phyloP scores from a whole-genome alignment of 139 green algal genomes.

The Chlamydomonas sp. region DNA sequence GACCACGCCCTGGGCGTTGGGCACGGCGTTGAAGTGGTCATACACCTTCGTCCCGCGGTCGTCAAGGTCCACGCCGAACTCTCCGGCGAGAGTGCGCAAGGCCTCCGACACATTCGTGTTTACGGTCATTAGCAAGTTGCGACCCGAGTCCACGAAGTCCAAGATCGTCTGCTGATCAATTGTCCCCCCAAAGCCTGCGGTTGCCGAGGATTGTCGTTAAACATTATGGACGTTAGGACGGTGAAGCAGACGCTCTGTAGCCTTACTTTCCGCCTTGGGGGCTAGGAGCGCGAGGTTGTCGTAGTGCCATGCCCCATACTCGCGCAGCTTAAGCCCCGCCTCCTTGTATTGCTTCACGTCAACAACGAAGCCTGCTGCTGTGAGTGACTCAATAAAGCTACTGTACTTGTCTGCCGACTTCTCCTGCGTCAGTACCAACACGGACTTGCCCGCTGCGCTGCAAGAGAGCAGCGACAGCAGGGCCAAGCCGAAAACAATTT shows the following conservation, averaged over 20 bases:
- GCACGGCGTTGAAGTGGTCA: constrained; percentile 58
- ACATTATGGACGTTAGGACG: background rate
- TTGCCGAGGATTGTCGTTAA: background rate
- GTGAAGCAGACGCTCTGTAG: background rate
- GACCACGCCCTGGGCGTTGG: constrained; percentile 4
- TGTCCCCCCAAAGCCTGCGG: constrained; percentile 70
- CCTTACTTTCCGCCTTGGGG: constrained; percentile 62
- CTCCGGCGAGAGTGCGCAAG: constrained; percentile 60
- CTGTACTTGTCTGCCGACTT: constrained; percentile 55
- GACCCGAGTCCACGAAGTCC: constrained; percentile 89
- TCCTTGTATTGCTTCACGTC: constrained; percentile 64
- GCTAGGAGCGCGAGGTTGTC: constrained; percentile 87
- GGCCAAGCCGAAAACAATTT: background rate
- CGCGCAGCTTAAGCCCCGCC: constrained; percentile 66
- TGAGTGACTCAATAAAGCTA: constrained; percentile 62
- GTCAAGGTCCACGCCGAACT: constrained; percentile 86
- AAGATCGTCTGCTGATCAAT: constrained; percentile 71
- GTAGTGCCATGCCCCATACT: constrained; percentile 86
- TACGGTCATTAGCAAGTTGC: constrained; percentile 81
- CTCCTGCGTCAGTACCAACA: constrained; percentile 69
- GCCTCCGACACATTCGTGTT: constrained; percentile 63
- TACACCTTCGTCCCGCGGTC: constrained; percentile 54
- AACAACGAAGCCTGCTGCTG: constrained; percentile 48
- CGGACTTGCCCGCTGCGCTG: constrained; percentile 15
- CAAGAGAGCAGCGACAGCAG: background rate